Conservation (phyloP, 768 basidiomycete species). For the Omphalotus guepiniiformis region DNA sequence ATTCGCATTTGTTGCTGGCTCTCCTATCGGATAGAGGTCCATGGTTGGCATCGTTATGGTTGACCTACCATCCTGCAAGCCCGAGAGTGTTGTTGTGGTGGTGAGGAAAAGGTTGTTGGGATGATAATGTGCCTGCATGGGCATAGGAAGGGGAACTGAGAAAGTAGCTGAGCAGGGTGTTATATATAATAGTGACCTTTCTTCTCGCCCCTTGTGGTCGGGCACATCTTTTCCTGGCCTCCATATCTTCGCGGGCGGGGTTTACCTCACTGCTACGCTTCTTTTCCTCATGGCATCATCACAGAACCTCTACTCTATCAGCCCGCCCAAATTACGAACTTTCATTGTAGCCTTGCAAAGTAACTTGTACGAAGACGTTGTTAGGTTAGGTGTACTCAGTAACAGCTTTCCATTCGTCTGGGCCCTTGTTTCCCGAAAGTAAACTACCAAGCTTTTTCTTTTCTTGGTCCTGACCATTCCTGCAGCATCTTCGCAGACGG, state of each 20-base stretch:
- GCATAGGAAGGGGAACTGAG: not conserved
- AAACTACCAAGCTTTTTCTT: too few species aligned
- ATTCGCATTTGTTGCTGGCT: not conserved
- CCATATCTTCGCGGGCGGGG: slow-evolving; percentile 8
- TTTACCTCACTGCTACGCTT: slow-evolving; percentile 7
- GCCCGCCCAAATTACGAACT: too few species aligned
- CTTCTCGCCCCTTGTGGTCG: not conserved
- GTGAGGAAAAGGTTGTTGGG: not conserved
- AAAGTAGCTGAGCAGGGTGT: not conserved
- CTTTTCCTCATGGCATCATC: slow-evolving; percentile 8
- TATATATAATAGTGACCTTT: slow-evolving; percentile 6
- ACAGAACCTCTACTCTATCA: slow-evolving; percentile 1
- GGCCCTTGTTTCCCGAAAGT: too few species aligned
- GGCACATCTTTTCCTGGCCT: slow-evolving; percentile 6
- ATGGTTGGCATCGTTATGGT: too few species aligned
- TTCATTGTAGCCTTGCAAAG: too few species aligned
- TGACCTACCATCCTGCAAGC: too few species aligned
- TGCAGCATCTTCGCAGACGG: too few species aligned
- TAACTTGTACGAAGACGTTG: too few species aligned
- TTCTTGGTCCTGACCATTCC: too few species aligned
- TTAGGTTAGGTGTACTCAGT: too few species aligned
- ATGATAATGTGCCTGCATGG: slow-evolving; percentile 6
- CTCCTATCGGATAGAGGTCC: not conserved
- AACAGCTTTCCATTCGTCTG: too few species aligned
- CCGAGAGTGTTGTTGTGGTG: not conserved